Conservation (phyloP, 2,329 filamentous ascomycete species). For the Diplodia corticola region DNA sequence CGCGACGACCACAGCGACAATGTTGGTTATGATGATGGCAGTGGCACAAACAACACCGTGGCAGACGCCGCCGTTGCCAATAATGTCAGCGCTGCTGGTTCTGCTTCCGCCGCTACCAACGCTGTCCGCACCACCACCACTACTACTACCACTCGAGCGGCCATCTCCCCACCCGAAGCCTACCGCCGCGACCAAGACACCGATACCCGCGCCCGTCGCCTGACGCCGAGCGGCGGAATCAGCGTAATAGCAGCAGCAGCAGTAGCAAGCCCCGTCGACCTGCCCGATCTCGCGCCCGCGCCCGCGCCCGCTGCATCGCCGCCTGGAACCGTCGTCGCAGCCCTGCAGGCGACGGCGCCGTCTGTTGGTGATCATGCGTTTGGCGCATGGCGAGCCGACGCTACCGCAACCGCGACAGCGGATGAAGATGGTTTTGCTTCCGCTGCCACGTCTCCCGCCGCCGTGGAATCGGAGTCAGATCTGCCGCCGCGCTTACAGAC, state of each 20-base stretch:
- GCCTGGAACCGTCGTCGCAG: background rate
- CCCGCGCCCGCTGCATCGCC: background rate
- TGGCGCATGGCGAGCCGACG: background rate
- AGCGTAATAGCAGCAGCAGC: background rate
- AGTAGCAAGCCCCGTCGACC: background rate
- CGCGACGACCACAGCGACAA: background rate
- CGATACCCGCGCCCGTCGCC: background rate
- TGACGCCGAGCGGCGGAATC: background rate
- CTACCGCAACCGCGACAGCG: background rate
- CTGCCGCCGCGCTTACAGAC: background rate
- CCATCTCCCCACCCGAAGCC: background rate
- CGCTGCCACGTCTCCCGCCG: background rate
- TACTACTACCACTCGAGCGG: background rate
- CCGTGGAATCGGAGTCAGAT: background rate
- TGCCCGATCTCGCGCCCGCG: background rate
- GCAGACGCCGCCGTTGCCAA: background rate
- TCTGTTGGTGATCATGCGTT: background rate
- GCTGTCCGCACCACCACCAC: background rate
- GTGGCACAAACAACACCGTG: background rate
- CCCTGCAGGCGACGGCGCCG: too few species aligned
- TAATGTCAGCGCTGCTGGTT: background rate
- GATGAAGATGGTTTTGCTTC: background rate
- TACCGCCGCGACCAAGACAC: too few species aligned
- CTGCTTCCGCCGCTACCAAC: too few species aligned
- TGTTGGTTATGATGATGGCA: background rate